Evolutionary conservation across 176 grass and related monocot genomes (phyloP).

Genomic region (Ensete ventricosum): DNA sequence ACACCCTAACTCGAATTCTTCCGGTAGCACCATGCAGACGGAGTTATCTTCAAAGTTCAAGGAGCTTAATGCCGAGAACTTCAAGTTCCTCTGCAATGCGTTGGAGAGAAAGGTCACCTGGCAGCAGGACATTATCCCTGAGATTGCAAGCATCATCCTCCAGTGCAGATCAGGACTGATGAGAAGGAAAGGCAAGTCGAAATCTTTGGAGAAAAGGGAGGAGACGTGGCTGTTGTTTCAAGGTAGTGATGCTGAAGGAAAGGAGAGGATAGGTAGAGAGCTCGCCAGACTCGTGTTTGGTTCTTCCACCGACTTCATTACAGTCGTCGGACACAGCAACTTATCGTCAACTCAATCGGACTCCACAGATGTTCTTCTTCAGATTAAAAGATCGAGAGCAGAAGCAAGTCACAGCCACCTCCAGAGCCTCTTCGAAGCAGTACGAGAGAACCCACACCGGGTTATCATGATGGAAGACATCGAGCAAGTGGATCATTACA

Average conservation of each 20-base stretch:
- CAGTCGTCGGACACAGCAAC: constrained; percentile 34
- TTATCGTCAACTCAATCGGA: constrained; percentile 22
- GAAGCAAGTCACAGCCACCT: constrained; percentile 12
- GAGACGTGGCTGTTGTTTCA: constrained; percentile 80
- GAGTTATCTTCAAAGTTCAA: constrained; percentile 45
- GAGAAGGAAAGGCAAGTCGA: constrained; percentile 33
- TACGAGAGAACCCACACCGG: constrained; percentile 37
- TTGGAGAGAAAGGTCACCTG: constrained; percentile 40
- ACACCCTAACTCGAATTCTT: constrained; percentile 31
- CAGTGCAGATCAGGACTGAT: constrained; percentile 62
- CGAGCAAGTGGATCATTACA: constrained; percentile 33
- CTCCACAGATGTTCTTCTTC: constrained; percentile 22
- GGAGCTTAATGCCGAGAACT: constrained; percentile 74
- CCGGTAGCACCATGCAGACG: constrained; percentile 7
- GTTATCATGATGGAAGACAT: constrained; percentile 60
- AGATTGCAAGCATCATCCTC: constrained; percentile 63
- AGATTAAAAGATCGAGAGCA: constrained; percentile 36
- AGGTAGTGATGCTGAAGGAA: constrained; percentile 46
- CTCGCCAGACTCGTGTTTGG: constrained; percentile 66
- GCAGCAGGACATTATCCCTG: constrained; percentile 37
- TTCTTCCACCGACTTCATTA: constrained; percentile 29
- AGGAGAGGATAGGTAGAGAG: constrained; percentile 58
- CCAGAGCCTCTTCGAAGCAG: constrained; percentile 28
- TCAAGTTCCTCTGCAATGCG: constrained; percentile 53
- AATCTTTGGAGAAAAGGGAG: constrained; percentile 10